Conservation (phyloP, 169 alveolate genomes). For the Theileria parva region DNA sequence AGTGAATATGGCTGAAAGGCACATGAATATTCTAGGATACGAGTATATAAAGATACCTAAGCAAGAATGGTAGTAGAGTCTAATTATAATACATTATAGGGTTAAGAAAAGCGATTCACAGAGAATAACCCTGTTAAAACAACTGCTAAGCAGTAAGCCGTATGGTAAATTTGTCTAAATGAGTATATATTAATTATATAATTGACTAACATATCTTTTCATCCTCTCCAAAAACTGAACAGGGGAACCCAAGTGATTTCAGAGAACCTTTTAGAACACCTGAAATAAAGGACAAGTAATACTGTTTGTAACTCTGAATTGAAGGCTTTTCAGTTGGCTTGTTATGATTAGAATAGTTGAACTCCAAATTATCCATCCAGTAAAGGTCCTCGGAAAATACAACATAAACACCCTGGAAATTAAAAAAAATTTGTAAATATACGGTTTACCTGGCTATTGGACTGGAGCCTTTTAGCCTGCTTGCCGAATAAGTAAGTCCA, state of each 20-base stretch:
- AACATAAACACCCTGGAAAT: constrained; percentile 43
- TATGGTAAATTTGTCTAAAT: constrained; percentile 51
- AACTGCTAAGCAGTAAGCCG: constrained; percentile 21
- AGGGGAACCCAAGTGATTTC: constrained; percentile 60
- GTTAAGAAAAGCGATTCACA: constrained; percentile 11
- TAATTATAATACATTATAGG: constrained; percentile 24
- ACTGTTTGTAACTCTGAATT: constrained; percentile 24
- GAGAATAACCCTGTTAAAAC: constrained; percentile 4
- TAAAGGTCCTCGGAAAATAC: constrained; percentile 42
- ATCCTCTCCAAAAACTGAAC: constrained; percentile 34
- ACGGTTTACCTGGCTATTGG: constrained; percentile 59
- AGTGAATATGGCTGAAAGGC: constrained; percentile 36
- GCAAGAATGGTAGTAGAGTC: constrained; percentile 41
- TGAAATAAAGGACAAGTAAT: constrained; percentile 41
- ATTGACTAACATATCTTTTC: constrained; percentile 37
- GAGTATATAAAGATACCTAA: constrained; percentile 7
- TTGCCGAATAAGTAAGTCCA: constrained; percentile 62
- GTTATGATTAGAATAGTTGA: not conserved
- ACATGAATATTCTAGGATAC: constrained; percentile 50
- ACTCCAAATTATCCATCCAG: constrained; percentile 42
- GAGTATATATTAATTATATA: not conserved
- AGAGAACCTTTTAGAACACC: constrained; percentile 63
- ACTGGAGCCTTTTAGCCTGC: constrained; percentile 57
- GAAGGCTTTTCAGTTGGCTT: not conserved
- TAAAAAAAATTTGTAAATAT: not conserved